Percentiles rank a stretch among this genome's conserved stretches.
Conservation (phyloP, 2,329 filamentous ascomycete genomes). For the Xylariaceae sp. region DNA sequence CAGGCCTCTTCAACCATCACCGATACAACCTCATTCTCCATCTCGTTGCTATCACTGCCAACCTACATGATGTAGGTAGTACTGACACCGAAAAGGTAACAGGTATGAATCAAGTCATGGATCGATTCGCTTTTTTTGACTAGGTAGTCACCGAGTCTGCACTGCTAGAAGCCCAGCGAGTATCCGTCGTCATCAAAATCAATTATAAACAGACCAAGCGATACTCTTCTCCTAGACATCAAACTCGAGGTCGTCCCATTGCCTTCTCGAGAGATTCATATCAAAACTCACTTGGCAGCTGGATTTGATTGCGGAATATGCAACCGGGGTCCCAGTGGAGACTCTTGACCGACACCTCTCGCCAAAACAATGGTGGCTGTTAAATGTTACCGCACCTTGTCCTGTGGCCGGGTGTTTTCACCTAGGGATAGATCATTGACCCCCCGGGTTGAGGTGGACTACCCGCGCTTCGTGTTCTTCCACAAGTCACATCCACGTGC, state of each 20-base stretch:
- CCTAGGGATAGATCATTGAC: neutral
- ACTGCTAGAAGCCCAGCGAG: constrained; percentile 10
- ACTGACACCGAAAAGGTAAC: too few species aligned
- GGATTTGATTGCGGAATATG: neutral
- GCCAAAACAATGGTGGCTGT: constrained; percentile 3
- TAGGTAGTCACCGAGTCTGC: too few species aligned
- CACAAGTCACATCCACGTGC: neutral
- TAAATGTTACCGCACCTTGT: neutral
- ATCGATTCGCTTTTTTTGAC: too few species aligned
- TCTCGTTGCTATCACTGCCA: too few species aligned
- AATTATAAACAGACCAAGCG: constrained; percentile 12
- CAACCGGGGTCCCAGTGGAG: neutral
- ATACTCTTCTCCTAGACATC: neutral
- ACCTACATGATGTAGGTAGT: too few species aligned
- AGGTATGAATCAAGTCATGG: too few species aligned
- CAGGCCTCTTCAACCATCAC: too few species aligned
- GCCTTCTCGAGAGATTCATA: neutral
- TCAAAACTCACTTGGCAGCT: neutral
- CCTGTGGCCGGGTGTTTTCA: neutral
- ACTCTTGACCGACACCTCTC: neutral
- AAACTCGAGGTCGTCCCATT: neutral
- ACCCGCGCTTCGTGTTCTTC: neutral
- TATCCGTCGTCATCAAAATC: constrained; percentile 5
- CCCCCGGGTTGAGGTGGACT: neutral
- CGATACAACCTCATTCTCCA: too few species aligned